Conservation (phyloP, 768 basidiomycete species). For the Mrakia frigida region DNA sequence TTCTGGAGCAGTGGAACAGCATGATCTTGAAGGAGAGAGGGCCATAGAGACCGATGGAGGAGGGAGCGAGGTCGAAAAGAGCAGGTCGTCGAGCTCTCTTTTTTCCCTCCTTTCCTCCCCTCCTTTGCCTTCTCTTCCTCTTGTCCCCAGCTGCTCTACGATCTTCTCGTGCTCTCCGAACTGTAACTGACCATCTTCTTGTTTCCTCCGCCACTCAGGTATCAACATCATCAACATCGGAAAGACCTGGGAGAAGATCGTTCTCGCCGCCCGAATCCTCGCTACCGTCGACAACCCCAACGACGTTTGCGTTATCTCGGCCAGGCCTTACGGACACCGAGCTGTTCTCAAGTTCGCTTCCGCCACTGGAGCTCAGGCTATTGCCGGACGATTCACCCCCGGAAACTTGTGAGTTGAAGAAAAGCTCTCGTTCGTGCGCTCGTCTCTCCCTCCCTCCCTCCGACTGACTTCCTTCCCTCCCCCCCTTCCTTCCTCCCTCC, state of each 20-base stretch:
- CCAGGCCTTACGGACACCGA: conserved; percentile 97
- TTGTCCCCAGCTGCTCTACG: not conserved
- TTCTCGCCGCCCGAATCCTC: conserved; percentile 94
- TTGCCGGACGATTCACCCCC: conserved; percentile 80
- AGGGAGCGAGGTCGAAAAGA: not conserved
- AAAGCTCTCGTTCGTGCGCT: not conserved
- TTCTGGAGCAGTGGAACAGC: not conserved
- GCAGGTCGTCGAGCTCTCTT: not conserved
- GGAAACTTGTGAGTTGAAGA: conserved; percentile 28
- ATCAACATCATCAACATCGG: conserved; percentile 97
- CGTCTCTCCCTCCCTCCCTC: not conserved
- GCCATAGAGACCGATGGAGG: not conserved
- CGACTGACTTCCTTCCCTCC: not conserved
- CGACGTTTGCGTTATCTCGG: conserved; percentile 96
- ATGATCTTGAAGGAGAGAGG: not conserved
- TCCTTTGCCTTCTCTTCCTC: not conserved
- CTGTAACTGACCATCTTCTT: not conserved
- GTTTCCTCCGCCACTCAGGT: conserved; percentile 53
- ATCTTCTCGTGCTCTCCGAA: not conserved
- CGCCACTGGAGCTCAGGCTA: conserved; percentile 96
- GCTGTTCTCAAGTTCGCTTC: conserved; percentile 97
- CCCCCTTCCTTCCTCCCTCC: not conserved
- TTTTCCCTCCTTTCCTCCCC: conserved; percentile 10
- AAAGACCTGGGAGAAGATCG: conserved; percentile 99
- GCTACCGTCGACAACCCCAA: conserved; percentile 97